Conservation (phyloP, 352 stramenopile species). For the Phytopythium sindhum region DNA sequence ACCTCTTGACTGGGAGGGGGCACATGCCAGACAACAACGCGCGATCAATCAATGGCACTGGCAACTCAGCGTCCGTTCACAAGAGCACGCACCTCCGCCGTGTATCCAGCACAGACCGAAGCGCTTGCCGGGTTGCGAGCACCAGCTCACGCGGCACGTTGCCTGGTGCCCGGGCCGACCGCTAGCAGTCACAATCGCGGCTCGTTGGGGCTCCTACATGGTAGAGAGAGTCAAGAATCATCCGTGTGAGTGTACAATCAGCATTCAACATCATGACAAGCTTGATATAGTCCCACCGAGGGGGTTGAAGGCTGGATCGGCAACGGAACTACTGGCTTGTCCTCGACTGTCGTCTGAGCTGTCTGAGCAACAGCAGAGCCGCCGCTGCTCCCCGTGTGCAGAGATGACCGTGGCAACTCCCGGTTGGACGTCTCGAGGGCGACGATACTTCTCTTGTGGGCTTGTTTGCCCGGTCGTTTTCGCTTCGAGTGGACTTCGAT, state of each 20-base stretch:
- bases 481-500: neutral
- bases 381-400: neutral
- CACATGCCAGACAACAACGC: neutral
- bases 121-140: constrained; percentile 30
- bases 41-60: neutral
- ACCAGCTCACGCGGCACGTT: constrained; percentile 45
- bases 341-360: neutral
- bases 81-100: constrained; percentile 35
- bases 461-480: neutral
- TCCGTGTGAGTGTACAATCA: neutral
- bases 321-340: neutral
- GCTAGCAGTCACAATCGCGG: neutral
- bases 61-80: no score
- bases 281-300: neutral
- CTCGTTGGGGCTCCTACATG: neutral
- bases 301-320: neutral
- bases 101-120: constrained; percentile 52
- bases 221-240: neutral
- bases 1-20: constrained; percentile 33
- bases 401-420: neutral
- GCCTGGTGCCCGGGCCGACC: neutral
- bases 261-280: neutral
- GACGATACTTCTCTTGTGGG: neutral
- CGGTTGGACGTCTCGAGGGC: neutral
- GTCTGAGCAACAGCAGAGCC: neutral